phyloP scores from a whole-genome alignment of 139 green algal species.

The Picochlorum sp. region DNA sequence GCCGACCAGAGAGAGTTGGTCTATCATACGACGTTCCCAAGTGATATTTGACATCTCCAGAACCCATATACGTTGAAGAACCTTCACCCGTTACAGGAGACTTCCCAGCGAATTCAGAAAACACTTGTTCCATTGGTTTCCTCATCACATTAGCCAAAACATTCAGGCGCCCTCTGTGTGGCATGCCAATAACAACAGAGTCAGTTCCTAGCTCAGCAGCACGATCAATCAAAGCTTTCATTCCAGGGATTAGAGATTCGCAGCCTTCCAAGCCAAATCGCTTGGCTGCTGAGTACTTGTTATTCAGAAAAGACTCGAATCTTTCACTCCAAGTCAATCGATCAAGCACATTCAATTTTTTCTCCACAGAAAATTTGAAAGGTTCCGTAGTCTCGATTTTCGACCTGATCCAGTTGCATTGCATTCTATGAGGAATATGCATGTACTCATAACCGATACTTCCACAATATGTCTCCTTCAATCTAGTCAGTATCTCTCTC shows the following conservation, averaged over 20 bases:
- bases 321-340: slow-evolving; percentile 81
- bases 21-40: slow-evolving; percentile 90
- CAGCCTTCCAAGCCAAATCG: slow-evolving; percentile 83
- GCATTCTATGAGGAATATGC: slow-evolving; percentile 88
- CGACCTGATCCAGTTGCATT: slow-evolving; percentile 94
- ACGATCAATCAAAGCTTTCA: slow-evolving; percentile 91
- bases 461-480: slow-evolving; percentile 85
- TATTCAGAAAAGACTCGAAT: slow-evolving; percentile 95
- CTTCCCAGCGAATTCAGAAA: slow-evolving; percentile 85
- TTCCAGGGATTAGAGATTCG: slow-evolving; percentile 89
- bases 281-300: slow-evolving; percentile 88
- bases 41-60: slow-evolving; percentile 97
- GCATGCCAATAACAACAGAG: slow-evolving; percentile 85
- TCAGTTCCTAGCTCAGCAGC: slow-evolving; percentile 77
- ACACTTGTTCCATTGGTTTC: slow-evolving; percentile 95
- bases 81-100: slow-evolving; percentile 22
- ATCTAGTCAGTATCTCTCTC: slow-evolving; percentile 70
- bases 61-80: slow-evolving; percentile 26
- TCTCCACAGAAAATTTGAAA: slow-evolving; percentile 26
- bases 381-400: slow-evolving; percentile 58
- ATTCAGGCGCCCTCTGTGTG: slow-evolving; percentile 85
- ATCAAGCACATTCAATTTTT: slow-evolving; percentile 85
- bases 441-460: slow-evolving; percentile 86
- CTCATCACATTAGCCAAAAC: slow-evolving; percentile 96
- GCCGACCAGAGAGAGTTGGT: slow-evolving; percentile 75